Percentiles rank a stretch among this genome's conserved stretches.
phyloP scores from a whole-genome alignment of 129 eudicot genomes.

The Helianthus tuberosus region DNA sequence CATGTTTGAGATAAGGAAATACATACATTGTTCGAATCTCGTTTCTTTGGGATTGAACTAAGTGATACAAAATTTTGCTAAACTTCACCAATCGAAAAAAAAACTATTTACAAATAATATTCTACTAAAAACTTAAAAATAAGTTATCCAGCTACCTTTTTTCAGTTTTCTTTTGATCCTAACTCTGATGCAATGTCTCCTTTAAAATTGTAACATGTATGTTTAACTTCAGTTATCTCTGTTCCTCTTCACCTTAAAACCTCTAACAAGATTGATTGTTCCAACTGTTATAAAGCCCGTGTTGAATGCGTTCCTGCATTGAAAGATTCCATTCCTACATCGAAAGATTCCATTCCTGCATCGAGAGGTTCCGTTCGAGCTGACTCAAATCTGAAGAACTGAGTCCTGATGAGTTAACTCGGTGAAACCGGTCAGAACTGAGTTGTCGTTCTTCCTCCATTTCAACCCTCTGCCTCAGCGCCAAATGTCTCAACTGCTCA shows the following conservation, averaged over 20 bases:
- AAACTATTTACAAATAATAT: conserved; percentile 9
- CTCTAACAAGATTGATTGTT: not conserved
- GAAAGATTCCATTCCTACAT: no score
- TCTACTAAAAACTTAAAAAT: conserved; percentile 5
- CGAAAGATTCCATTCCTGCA: conserved; percentile 70
- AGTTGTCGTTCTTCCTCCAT: conserved; percentile 78
- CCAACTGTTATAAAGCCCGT: conserved; percentile 56
- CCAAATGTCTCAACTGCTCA: conserved; percentile 15
- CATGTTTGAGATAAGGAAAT: conserved; percentile 3
- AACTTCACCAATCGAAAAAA: conserved; percentile 3
- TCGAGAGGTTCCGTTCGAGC: conserved; percentile 59
- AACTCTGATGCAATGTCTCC: conserved; percentile 14
- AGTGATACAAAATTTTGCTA: conserved; percentile 24
- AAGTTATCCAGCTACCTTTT: not conserved
- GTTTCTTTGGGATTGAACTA: conserved; percentile 2
- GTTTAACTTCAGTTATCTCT: not conserved
- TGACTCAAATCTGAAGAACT: conserved; percentile 64
- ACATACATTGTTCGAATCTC: not conserved
- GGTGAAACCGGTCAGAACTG: conserved; percentile 63
- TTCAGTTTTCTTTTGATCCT: conserved; percentile 13
- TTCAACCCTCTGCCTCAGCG: conserved; percentile 73
- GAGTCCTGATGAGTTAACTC: conserved; percentile 53
- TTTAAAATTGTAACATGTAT: conserved; percentile 1
- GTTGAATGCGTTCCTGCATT: conserved; percentile 68
- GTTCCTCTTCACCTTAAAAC: conserved; percentile 9